These are phyloP conservation scores for Ustilago crameri DNA, from an alignment of 1,284 basidiomycete genomes.

Conservation along the genomic window DNA sequence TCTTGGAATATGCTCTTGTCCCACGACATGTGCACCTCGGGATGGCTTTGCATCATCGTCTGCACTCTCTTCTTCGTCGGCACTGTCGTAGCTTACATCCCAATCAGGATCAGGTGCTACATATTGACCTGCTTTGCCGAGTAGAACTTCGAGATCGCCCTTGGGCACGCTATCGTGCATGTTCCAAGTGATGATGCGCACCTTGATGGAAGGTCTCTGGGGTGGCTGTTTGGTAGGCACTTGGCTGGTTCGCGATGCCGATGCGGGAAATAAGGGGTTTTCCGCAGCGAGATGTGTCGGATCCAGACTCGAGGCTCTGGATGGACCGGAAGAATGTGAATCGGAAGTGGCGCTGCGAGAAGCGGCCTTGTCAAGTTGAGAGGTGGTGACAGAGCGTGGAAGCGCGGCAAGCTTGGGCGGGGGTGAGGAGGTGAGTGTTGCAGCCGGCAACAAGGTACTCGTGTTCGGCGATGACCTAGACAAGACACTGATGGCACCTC, in stretches of 20 bases:
- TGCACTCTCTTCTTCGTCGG: constrained; percentile 19
- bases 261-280: background rate
- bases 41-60: background rate
- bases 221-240: background rate
- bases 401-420: constrained; percentile 19
- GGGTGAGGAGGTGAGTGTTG: constrained; percentile 11
- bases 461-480: background rate
- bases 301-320: constrained; percentile 39
- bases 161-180: constrained; percentile 71
- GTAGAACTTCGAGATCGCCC: constrained; percentile 80
- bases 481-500: constrained; percentile 31
- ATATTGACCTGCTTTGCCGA: constrained; percentile 76
- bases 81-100: constrained; percentile 51
- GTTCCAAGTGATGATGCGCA: constrained; percentile 72
- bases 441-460: background rate
- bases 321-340: constrained; percentile 13
- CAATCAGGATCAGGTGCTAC: constrained; percentile 64
- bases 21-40: constrained; percentile 47
- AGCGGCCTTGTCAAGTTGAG: constrained; percentile 15
- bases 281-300: constrained; percentile 20
- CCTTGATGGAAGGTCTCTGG: constrained; percentile 68
- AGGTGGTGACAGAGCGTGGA: constrained; percentile 26
- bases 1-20: constrained; percentile 52
- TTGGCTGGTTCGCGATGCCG: background rate
- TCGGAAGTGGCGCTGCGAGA: constrained; percentile 5